phyloP scores from a whole-genome alignment of 1,284 basidiomycete genomes.

The Hortiboletus rubellus region DNA sequence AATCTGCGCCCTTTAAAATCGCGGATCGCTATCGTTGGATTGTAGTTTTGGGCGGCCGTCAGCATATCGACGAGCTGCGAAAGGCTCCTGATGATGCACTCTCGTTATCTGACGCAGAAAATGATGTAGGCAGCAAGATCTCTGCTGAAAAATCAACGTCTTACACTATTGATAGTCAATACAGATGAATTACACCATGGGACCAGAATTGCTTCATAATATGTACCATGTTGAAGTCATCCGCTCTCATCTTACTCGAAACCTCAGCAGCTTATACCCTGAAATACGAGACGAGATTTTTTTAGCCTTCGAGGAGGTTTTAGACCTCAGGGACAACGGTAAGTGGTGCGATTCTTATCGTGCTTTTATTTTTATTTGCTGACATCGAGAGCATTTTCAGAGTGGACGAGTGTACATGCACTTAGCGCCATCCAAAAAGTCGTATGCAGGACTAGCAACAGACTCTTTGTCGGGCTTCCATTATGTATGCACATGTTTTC shows the following conservation, averaged over 20 bases:
- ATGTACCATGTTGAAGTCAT: conserved; percentile 30
- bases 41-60: too few relatives aligned
- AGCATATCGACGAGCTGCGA: conserved; percentile 33
- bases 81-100: conserved; percentile 42
- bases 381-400: conserved; percentile 11
- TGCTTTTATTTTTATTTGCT: background rate
- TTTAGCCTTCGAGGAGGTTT: conserved; percentile 27
- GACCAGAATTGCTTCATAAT: conserved; percentile 21
- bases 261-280: conserved; percentile 21
- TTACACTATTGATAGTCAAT: conserved; percentile 10
- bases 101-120: conserved; percentile 35
- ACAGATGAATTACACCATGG: conserved; percentile 32
- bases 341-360: background rate
- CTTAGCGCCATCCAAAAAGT: conserved; percentile 24
- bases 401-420: conserved; percentile 27
- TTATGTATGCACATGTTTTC: conserved; percentile 30
- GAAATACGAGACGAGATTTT: conserved; percentile 18
- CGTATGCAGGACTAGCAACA: conserved; percentile 35
- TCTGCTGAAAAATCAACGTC: background rate
- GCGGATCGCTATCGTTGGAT: too few relatives aligned
- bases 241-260: conserved; percentile 33
- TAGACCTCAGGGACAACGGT: conserved; percentile 18
- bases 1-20: background rate
- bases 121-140: conserved; percentile 32
- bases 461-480: conserved; percentile 41